Percentiles rank a stretch among this genome's conserved stretches.
Conservation (phyloP, 2,329 filamentous ascomycete genomes). For the Pezicula radicicola region DNA sequence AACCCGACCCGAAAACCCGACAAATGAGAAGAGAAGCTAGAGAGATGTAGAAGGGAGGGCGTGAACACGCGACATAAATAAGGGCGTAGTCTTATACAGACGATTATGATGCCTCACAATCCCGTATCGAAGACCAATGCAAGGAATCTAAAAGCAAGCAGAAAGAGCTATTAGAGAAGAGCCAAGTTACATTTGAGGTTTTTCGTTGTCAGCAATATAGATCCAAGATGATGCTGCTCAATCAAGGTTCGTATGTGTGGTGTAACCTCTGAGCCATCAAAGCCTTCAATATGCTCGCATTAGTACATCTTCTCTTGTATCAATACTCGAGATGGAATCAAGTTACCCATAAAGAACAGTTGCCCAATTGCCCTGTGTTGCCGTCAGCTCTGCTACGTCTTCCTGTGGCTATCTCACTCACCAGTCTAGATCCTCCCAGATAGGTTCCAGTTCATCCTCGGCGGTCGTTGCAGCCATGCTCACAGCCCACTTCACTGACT, state of each 20-base stretch:
- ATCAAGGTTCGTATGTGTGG: constrained; percentile 80
- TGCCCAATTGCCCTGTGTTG: constrained; percentile 64
- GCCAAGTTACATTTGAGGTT: constrained; percentile 69
- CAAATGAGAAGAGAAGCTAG: background rate
- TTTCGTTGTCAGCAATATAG: constrained; percentile 79
- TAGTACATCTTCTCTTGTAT: too few species aligned
- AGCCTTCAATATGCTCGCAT: constrained; percentile 44
- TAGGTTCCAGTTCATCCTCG: constrained; percentile 27
- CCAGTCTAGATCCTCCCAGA: constrained; percentile 29
- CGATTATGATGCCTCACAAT: too few species aligned
- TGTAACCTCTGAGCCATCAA: constrained; percentile 80
- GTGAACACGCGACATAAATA: too few species aligned
- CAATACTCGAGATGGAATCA: background rate
- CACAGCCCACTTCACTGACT: constrained; percentile 5
- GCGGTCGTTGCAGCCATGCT: constrained; percentile 52
- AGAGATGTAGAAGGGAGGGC: too few species aligned
- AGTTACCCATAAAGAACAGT: constrained; percentile 63
- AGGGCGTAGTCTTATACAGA: too few species aligned
- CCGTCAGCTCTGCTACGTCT: too few species aligned
- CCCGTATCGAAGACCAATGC: too few species aligned
- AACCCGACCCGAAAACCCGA: background rate
- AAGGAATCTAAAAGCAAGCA: constrained; percentile 2
- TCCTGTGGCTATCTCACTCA: constrained; percentile 9
- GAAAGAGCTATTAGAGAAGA: background rate
- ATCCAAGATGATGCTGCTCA: constrained; percentile 82